phyloP scores from a whole-genome alignment of 2,329 filamentous ascomycete genomes.

The Fusarium sp. region DNA sequence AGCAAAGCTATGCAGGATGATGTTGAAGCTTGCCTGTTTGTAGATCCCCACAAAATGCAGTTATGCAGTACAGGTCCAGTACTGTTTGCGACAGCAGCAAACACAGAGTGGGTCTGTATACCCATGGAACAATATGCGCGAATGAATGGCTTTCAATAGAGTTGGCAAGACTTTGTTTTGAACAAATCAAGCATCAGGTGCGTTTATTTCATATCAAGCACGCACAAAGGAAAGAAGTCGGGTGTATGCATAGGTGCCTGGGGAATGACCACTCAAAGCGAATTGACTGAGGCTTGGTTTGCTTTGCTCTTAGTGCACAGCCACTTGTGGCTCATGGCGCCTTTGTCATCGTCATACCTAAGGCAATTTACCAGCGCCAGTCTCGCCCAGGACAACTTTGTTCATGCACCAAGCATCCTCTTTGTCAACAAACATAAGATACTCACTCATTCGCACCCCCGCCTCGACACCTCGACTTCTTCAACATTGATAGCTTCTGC shows the following conservation, averaged over 20 bases:
- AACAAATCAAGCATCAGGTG: too few relatives aligned
- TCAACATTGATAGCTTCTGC: conserved; percentile 1
- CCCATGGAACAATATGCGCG: too few relatives aligned
- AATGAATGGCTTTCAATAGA: too few relatives aligned
- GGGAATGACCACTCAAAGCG: too few relatives aligned
- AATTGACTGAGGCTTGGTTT: too few relatives aligned
- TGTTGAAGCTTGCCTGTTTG: conserved; percentile 30
- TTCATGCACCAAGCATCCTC: conserved; percentile 28
- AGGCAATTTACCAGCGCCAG: conserved; percentile 11
- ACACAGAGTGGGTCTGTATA: background rate
- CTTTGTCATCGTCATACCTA: conserved; percentile 45
- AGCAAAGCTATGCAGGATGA: conserved; percentile 21
- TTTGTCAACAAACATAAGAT: conserved; percentile 32
- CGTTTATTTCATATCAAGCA: too few relatives aligned
- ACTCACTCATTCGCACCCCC: background rate
- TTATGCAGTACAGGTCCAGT: conserved; percentile 19
- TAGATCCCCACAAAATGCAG: conserved; percentile 37
- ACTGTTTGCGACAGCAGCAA: conserved; percentile 9
- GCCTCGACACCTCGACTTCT: background rate
- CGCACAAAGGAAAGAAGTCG: too few relatives aligned
- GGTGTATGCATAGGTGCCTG: too few relatives aligned
- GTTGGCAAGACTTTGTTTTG: too few relatives aligned
- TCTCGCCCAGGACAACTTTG: conserved; percentile 26
- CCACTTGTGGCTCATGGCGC: conserved; percentile 34
- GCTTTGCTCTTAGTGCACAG: conserved; percentile 13